A percentile compares a stretch with the other conserved stretches of the same genome.
Evolutionary conservation across 441 rosid genomes (phyloP).

Genomic region (Croton setiger): DNA sequence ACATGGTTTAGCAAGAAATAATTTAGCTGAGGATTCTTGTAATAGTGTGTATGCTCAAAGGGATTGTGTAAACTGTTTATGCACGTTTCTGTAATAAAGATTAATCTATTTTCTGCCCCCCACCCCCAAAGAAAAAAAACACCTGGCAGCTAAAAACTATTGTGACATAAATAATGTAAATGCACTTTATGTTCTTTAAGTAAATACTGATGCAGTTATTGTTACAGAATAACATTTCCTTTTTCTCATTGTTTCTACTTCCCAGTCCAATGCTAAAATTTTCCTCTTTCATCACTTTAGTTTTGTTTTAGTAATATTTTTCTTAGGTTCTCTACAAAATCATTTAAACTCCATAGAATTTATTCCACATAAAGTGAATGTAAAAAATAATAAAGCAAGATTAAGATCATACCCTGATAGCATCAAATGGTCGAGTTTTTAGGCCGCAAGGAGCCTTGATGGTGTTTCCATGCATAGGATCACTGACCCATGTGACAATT

Average conservation of each 20-base stretch:
- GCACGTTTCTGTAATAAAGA: too few species aligned
- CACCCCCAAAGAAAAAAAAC: too few species aligned
- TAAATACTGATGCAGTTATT: not conserved
- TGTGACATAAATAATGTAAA: not conserved
- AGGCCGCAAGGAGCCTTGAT: conserved; percentile 89
- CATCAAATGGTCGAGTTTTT: conserved; percentile 90
- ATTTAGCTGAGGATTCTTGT: too few species aligned
- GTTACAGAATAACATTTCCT: not conserved
- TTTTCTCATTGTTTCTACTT: not conserved
- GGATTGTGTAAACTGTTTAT: too few species aligned
- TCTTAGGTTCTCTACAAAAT: not conserved
- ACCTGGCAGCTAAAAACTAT: not conserved
- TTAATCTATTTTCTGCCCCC: too few species aligned
- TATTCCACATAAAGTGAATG: not conserved
- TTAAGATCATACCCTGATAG: conserved; percentile 67
- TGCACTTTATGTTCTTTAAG: not conserved
- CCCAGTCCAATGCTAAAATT: not conserved
- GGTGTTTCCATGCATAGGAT: conserved; percentile 98
- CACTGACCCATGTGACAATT: conserved; percentile 95
- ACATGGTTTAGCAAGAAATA: too few species aligned
- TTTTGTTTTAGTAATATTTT: too few species aligned
- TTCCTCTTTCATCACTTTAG: not conserved
- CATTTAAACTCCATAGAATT: not conserved
- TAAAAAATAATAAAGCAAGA: conserved; percentile 5
- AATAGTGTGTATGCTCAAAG: too few species aligned